Evolutionary conservation across 352 stramenopile species (phyloP).

Genomic region (Pythium chondricola): DNA sequence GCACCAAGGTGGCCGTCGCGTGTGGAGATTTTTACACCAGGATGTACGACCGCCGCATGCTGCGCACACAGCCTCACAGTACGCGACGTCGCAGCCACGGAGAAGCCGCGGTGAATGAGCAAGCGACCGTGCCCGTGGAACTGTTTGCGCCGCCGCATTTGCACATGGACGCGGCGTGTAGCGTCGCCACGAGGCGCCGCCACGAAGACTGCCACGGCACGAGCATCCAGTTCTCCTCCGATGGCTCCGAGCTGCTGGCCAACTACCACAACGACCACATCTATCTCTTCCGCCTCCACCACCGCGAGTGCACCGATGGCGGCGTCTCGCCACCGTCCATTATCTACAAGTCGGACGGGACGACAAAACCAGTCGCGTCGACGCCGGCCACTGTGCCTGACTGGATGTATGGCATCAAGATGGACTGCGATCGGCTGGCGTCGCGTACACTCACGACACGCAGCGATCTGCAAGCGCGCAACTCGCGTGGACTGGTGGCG

Average conservation of each 20-base stretch:
- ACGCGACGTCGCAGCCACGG: constrained; percentile 12
- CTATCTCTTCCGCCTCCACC: constrained; percentile 66
- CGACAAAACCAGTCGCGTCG: neutral
- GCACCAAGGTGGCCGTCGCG: constrained; percentile 62
- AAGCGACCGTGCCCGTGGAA: constrained; percentile 44
- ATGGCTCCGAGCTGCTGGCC: constrained; percentile 58
- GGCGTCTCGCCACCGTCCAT: neutral
- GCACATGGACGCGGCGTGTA: constrained; percentile 52
- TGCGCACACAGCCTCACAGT: constrained; percentile 31
- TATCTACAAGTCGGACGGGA: constrained; percentile 12
- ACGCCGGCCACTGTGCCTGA: neutral
- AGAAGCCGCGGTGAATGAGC: neutral
- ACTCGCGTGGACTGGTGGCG: constrained; percentile 25
- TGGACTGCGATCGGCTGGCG: constrained; percentile 5
- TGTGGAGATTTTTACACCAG: constrained; percentile 79
- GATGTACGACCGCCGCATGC: constrained; percentile 75
- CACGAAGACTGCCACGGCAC: constrained; percentile 66
- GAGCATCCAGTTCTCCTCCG: constrained; percentile 73
- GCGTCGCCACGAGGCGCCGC: constrained; percentile 25
- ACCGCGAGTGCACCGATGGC: constrained; percentile 2
- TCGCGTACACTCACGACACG: neutral
- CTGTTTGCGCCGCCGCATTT: constrained; percentile 74
- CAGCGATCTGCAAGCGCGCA: constrained; percentile 19
- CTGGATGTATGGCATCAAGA: constrained; percentile 12
- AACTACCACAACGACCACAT: constrained; percentile 87